Percentiles rank a stretch among this genome's conserved stretches.
Evolutionary conservation across 768 basidiomycete species (phyloP).

Genomic region (Lactarius akahatsu): DNA sequence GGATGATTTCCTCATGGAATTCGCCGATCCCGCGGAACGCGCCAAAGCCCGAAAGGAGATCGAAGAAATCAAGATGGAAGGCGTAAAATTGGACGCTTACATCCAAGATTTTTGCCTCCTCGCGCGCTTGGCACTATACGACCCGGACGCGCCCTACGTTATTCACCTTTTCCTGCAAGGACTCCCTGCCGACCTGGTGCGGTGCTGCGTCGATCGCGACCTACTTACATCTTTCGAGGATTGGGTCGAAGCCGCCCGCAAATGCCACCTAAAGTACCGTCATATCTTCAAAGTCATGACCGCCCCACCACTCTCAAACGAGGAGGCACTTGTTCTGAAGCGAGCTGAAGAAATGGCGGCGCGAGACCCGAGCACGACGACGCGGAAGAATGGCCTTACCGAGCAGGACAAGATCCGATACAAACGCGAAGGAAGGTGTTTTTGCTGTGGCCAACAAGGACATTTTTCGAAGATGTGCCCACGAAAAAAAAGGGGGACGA

Average conservation of each 20-base stretch:
- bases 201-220: not conserved
- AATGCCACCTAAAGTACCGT: not conserved
- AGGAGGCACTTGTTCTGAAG: not conserved
- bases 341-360: not conserved
- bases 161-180: not conserved
- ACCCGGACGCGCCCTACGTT: not conserved
- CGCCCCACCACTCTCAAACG: not conserved
- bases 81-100: not conserved
- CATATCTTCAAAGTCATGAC: not conserved
- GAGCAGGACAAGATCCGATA: not conserved
- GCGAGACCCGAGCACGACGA: not conserved
- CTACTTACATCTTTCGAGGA: not conserved
- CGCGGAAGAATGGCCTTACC: not conserved
- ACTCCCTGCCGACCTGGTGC: not conserved
- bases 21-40: not conserved
- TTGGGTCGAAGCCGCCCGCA: not conserved
- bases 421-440: not conserved
- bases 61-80: not conserved
- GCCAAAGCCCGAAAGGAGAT: not conserved
- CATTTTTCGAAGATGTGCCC: not conserved
- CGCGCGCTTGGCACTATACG: not conserved
- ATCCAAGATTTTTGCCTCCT: not conserved
- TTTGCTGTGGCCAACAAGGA: not conserved
- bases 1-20: not conserved
- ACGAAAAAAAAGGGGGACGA: not conserved